Conservation (phyloP, 192 early-diverging fungal genomes). For the Dissophora ornata region DNA sequence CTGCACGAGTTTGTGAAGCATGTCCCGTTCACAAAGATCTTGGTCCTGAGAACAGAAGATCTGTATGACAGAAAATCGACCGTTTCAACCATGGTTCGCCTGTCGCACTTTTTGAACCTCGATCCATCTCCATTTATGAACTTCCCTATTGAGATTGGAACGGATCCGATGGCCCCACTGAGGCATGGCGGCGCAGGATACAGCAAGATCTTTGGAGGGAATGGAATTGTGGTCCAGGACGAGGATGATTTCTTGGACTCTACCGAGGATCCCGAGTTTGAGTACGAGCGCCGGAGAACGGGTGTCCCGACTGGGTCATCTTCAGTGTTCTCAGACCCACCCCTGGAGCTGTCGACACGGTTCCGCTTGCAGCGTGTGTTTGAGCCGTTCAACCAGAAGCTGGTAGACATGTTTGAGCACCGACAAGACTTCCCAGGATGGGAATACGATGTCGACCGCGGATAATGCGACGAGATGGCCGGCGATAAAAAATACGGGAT, state of each 20-base stretch:
- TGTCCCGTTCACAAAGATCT: slow-evolving; percentile 52
- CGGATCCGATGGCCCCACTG: slow-evolving; percentile 48
- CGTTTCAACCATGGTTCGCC: slow-evolving; percentile 45
- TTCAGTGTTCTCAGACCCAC: slow-evolving; percentile 29
- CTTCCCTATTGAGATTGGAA: slow-evolving; percentile 48
- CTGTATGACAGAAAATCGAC: slow-evolving; percentile 48
- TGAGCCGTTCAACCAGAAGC: slow-evolving; percentile 56
- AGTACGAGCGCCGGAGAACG: slow-evolving; percentile 21
- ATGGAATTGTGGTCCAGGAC: slow-evolving; percentile 33
- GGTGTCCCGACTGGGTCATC: slow-evolving; percentile 1
- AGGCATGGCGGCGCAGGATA: slow-evolving; percentile 36
- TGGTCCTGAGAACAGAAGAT: slow-evolving; percentile 48
- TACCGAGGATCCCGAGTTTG: slow-evolving; percentile 28
- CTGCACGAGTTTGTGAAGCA: slow-evolving; percentile 52
- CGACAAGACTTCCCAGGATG: slow-evolving; percentile 60
- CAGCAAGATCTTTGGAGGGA: slow-evolving; percentile 30
- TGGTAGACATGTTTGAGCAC: slow-evolving; percentile 60
- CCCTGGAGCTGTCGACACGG: slow-evolving; percentile 56
- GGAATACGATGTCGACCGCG: slow-evolving; percentile 66
- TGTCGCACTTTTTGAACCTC: slow-evolving; percentile 47
- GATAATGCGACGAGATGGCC: slow-evolving; percentile 24
- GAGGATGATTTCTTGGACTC: slow-evolving; percentile 24
- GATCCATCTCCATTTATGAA: slow-evolving; percentile 50
- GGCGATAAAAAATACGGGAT: not conserved
- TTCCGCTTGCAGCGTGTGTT: slow-evolving; percentile 63